A percentile compares a stretch with the other conserved stretches of the same genome.
Evolutionary conservation across 1,284 basidiomycete species (phyloP).

Genomic region (Cerioporus squamosus): DNA sequence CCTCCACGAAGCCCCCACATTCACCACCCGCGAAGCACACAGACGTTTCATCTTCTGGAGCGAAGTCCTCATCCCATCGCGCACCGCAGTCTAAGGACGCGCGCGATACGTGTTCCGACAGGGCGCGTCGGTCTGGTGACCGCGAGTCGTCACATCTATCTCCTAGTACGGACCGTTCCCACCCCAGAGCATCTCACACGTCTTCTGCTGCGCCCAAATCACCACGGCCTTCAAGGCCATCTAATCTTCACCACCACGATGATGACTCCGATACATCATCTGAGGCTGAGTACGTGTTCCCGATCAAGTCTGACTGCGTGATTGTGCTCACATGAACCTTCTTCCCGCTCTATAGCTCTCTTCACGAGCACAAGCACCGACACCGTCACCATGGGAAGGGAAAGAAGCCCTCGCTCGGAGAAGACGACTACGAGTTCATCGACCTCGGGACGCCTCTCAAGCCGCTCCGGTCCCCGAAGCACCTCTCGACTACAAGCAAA

Average conservation of each 20-base stretch:
- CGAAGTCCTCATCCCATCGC: too few species aligned
- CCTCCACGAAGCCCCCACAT: background rate
- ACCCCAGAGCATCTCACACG: slow-evolving; percentile 10
- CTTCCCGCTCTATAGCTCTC: slow-evolving; percentile 9
- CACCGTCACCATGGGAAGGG: slow-evolving; percentile 11
- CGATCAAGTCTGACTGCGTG: background rate
- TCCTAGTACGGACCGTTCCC: slow-evolving; percentile 16
- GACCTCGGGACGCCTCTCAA: slow-evolving; percentile 39
- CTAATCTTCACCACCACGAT: slow-evolving; percentile 18
- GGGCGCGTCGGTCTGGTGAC: slow-evolving; percentile 9
- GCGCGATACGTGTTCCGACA: background rate
- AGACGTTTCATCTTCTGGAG: background rate
- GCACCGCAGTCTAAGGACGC: too few species aligned
- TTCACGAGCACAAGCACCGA: slow-evolving; percentile 14
- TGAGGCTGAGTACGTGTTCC: slow-evolving; percentile 19
- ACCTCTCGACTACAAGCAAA: slow-evolving; percentile 36
- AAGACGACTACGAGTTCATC: slow-evolving; percentile 38
- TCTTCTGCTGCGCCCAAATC: slow-evolving; percentile 11
- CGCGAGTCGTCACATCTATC: slow-evolving; percentile 14
- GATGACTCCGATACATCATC: slow-evolving; percentile 26
- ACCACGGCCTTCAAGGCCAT: slow-evolving; percentile 9
- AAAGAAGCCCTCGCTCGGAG: slow-evolving; percentile 29
- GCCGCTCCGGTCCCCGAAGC: slow-evolving; percentile 35
- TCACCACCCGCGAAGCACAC: background rate
- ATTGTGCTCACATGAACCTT: slow-evolving; percentile 6